These are phyloP conservation scores for Dipteronia dyeriana DNA, from an alignment of 345 rosid genomes.

Conservation along the genomic window DNA sequence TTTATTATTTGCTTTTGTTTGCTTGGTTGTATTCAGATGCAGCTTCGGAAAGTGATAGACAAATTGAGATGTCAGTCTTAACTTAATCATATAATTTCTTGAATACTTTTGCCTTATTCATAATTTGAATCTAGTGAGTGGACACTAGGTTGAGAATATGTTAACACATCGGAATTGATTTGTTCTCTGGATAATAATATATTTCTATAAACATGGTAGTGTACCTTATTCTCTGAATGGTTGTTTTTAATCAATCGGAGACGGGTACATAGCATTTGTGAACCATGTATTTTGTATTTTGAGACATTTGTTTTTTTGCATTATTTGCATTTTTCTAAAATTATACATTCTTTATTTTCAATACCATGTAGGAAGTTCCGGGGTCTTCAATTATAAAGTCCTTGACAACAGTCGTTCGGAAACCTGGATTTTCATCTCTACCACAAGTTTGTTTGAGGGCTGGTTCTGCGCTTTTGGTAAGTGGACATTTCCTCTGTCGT, in stretches of 20 bases:
- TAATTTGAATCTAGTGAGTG: not conserved
- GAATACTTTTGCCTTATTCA: not conserved
- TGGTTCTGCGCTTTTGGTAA: constrained; percentile 86
- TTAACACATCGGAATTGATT: not conserved
- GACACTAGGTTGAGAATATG: not conserved
- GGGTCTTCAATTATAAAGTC: constrained; percentile 67
- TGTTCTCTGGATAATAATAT: not conserved
- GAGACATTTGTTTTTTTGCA: not conserved
- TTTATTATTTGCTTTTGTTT: constrained; percentile 4
- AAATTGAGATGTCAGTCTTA: constrained; percentile 4
- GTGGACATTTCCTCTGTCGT: constrained; percentile 19
- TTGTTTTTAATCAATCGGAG: not conserved
- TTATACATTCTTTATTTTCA: constrained; percentile 12
- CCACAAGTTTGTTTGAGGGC: constrained; percentile 76
- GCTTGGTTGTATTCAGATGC: not conserved
- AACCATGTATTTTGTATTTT: not conserved
- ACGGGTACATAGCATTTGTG: not conserved
- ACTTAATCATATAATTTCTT: not conserved
- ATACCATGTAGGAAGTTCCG: constrained; percentile 53
- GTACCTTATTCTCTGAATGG: not conserved
- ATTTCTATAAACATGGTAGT: not conserved
- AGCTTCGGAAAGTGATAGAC: not conserved
- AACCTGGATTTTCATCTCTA: constrained; percentile 63
- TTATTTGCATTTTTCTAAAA: not conserved
- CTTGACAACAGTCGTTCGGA: constrained; percentile 60